Evolutionary conservation across 495 filamentous ascomycete species (phyloP).

Genomic region (Xylaria longipes): DNA sequence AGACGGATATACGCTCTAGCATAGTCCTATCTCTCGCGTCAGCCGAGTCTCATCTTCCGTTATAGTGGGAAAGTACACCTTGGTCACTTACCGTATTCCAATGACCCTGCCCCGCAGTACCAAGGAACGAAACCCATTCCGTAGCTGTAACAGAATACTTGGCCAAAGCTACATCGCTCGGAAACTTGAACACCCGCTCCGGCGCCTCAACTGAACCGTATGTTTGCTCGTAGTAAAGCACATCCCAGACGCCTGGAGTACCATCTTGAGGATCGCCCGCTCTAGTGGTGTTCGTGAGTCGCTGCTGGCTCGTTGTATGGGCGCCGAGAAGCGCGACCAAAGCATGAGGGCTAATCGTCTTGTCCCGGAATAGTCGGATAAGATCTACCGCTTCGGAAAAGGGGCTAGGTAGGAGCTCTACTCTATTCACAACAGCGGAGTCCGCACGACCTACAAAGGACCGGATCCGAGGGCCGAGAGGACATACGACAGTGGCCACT

Average conservation of each 20-base stretch:
- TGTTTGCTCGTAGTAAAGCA: slow-evolving; percentile 47
- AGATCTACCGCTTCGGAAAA: slow-evolving; percentile 40
- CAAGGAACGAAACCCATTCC: slow-evolving; percentile 44
- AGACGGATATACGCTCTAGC: slow-evolving; percentile 49
- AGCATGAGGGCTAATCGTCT: slow-evolving; percentile 49
- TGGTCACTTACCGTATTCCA: slow-evolving; percentile 47
- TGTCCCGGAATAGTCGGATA: slow-evolving; percentile 49
- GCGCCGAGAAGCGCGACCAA: slow-evolving; percentile 53
- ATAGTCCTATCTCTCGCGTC: slow-evolving; percentile 42
- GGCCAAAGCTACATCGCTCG: slow-evolving; percentile 43
- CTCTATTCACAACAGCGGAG: slow-evolving; percentile 34
- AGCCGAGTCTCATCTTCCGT: neutral
- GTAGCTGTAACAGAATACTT: slow-evolving; percentile 36
- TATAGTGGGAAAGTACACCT: neutral
- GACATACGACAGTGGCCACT: slow-evolving; percentile 40
- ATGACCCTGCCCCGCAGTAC: slow-evolving; percentile 32
- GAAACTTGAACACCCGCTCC: slow-evolving; percentile 46
- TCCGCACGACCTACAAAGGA: slow-evolving; percentile 50
- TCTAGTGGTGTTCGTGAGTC: slow-evolving; percentile 39
- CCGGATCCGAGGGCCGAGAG: slow-evolving; percentile 44
- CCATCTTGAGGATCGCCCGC: slow-evolving; percentile 46
- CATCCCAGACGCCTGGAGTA: slow-evolving; percentile 53
- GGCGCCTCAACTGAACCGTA: slow-evolving; percentile 32
- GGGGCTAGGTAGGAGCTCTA: slow-evolving; percentile 44
- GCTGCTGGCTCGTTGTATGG: slow-evolving; percentile 49